Evolutionary conservation across 306 rosid species (phyloP), one percentile per base, ranked within the genome.

Genomic region (Cucurbita maxima): DNA sequence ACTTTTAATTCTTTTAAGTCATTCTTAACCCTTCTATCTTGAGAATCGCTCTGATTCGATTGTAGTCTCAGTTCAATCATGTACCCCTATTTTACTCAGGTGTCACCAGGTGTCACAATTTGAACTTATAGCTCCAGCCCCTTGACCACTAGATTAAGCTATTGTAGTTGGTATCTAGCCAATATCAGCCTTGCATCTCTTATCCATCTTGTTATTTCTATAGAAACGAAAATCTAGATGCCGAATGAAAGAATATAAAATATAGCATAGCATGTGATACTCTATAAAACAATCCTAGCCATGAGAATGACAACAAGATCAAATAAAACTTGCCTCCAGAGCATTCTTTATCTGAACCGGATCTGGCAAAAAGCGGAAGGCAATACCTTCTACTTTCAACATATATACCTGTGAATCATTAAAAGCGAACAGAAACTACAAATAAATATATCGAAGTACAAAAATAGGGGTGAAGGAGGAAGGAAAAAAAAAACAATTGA

Each of bases 331-430:
- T 66, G 89, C 98, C 99, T 94, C 95, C 9, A 94, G 38, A 52
- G 99, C 97, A 81, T 94, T 94, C 83, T 83, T 89, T 45, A 94
- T 87, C 75, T 94, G 97, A 78, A 94, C 82, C 1, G 97, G 99
- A 79, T 94, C 99, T 10, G 99, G 99, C 79, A 94, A 83, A 88
- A 94, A 90, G 16, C 96, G 83, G 76, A 91, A 94, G 20, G 99
- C 95, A 83, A 94, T 94, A 75, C 98, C 98, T 89, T 94, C 98
- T 16, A 94, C 98, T 90, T 94, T 94, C 81, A 94, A 79, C 98
- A 94, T 81, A 81, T 94, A 94, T 7, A 90, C 96, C 98, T 94
- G 67, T 44, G 58, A 61, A 10, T 73, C 22, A 74, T 22, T 44
- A 54, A 43, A 73, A 57, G 50, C 60, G 20, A 66, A n/a, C 62